These are phyloP conservation scores for Canariomyces notabilis DNA, from an alignment of 2,329 filamentous ascomycete species.

Conservation along the genomic window DNA sequence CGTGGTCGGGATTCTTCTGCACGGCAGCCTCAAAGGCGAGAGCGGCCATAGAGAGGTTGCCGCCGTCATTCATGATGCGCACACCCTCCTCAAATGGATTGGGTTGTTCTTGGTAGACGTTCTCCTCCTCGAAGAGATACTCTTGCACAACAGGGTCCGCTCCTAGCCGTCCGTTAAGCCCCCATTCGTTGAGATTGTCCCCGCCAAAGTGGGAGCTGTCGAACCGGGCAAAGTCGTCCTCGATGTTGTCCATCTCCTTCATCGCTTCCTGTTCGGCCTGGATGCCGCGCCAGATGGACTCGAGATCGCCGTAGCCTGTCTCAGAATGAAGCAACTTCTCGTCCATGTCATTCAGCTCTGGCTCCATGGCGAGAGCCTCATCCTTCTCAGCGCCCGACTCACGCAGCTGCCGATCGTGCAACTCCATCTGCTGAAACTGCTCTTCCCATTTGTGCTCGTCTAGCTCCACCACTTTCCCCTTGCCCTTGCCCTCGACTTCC, in stretches of 20 bases:
- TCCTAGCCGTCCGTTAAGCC: conserved; percentile 52
- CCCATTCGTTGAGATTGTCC: conserved; percentile 61
- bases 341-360: conserved; percentile 85
- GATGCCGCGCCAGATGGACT: conserved; percentile 81
- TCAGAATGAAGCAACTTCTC: conserved; percentile 57
- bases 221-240: conserved; percentile 64
- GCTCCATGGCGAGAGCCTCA: conserved; percentile 67
- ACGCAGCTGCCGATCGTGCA: conserved; percentile 53
- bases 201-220: conserved; percentile 45
- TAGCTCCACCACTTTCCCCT: conserved; percentile 89
- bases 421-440: conserved; percentile 85
- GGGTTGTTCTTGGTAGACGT: conserved; percentile 68
- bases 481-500: conserved; percentile 60
- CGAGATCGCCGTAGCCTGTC: conserved; percentile 79
- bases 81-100: conserved; percentile 92
- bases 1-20: conserved; percentile 80
- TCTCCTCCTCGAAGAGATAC: conserved; percentile 93
- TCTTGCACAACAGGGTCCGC: conserved; percentile 75
- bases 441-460: conserved; percentile 95
- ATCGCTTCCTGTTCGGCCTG: conserved; percentile 67
- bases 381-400: conserved; percentile 42
- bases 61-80: conserved; percentile 87
- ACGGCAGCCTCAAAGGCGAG: conserved; percentile 94
- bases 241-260: conserved; percentile 63
- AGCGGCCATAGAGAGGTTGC: conserved; percentile 88